Base-by-base conservation (phyloP, 768 basidiomycete species). In the Tulasnella sp. region DNA sequence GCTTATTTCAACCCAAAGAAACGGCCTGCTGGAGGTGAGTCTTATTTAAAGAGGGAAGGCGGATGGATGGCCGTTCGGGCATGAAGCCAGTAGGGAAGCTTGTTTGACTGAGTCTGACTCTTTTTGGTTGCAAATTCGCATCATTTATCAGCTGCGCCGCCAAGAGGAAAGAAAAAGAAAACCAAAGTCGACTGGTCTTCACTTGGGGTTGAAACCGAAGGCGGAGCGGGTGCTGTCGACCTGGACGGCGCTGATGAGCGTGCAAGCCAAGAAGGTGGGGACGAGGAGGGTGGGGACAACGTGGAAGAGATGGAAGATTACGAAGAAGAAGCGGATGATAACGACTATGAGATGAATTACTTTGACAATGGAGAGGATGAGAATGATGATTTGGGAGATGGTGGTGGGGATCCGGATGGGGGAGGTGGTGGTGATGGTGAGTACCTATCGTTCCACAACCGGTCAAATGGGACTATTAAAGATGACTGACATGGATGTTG, bases 291-390 rank as follows among this genome's bases (percentile, higher is more conserved):
- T 79, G 91, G 91, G 0, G 87, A 86, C 29, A 92, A 91, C 14
- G 89, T 91, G 79, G 87, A 82, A 38, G 87, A 83, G 8, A 89
- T 89, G 52, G 89, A 88, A 34, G 93, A 94, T 82, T 94, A 94
- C 80, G 93, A 77, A 7, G 74, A 94, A 39, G 94, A 96, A 82
- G 78, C 83, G 17, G 93, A 94, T 80, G 93, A 94, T 82, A 94
- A 95, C 79, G 93, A 95, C 78, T 95, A 95, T 78, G 93, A 91
- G 2, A 91, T 92, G 78, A 93, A 95, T 81, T 94, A 95, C 85
- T 95, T 95, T 81, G 93, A 95, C 82, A 94, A 93, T 74, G 93
- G 93, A 22, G 93, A 94, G 82, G 90, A 86, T 3, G 93, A 94
- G 72, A 92, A 94, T 80, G 82, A 87, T 74, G 90, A 93, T 79